Conservation (phyloP, 768 basidiomycete genomes). For the Russula abietina region DNA sequence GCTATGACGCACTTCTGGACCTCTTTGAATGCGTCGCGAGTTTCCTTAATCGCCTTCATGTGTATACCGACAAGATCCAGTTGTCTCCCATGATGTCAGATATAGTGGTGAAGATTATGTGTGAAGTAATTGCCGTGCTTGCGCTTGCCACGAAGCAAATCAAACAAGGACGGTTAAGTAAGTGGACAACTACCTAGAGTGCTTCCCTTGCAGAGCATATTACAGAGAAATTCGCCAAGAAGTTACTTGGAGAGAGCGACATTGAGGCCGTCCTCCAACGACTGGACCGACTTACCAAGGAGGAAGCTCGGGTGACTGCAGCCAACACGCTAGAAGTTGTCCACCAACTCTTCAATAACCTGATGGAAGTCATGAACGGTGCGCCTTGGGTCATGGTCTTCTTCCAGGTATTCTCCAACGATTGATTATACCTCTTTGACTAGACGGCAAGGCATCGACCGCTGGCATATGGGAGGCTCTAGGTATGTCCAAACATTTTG, state of each 20-base stretch:
- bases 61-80: not conserved
- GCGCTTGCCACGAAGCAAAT: not conserved
- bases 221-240: not conserved
- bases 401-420: not conserved
- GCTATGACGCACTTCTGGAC: not conserved
- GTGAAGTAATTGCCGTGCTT: not conserved
- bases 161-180: not conserved
- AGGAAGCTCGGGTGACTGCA: not conserved
- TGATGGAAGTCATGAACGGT: not conserved
- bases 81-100: not conserved
- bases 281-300: not conserved
- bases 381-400: not conserved
- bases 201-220: not conserved
- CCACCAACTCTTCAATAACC: not conserved
- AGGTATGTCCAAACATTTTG: not conserved
- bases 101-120: not conserved
- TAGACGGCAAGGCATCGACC: not conserved
- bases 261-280: not conserved
- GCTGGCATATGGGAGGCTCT: not conserved
- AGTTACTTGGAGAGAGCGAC: not conserved
- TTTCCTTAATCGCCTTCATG: not conserved
- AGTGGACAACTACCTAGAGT: not conserved
- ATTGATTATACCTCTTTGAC: not conserved
- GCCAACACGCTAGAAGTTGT: not conserved
- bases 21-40: not conserved